Base-by-base conservation (phyloP, 2,329 filamentous ascomycete genomes). In the Leptoxyphium fumago region DNA sequence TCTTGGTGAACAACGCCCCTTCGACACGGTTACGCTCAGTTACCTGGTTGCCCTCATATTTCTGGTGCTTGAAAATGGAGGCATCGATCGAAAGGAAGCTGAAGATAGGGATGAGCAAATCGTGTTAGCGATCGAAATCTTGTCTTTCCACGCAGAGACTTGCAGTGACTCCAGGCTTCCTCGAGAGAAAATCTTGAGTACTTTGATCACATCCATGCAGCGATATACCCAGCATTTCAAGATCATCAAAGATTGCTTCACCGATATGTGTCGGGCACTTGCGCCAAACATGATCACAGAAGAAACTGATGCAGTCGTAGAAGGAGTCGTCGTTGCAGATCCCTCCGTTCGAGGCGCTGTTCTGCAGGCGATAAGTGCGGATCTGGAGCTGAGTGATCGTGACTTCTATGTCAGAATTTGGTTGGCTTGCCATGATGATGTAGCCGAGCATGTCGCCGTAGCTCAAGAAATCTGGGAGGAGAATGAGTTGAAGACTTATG, bases 401-500 rank as follows among this genome's bases (percentile, higher is more conserved):
- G 75, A 80, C 28, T 91, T 87, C 56, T 91, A 83, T 2, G 82
- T 91, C 48, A 84, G 96, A 59, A 82, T 98, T 17, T 98, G 87
- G 87, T 72, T 98, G 38, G 84, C 84, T 38, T 89, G 80, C 56
- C 88, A 98, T 55, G 91, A 98, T 51, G 85, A 94, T 53, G 77
- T 86, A 15, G 77, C 82, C 38, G 88, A 96, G 60, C 96, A 96
- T 55, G 75, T 74, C 8, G 84, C 87, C 39, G 70, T 94, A 43
- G 89, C 84, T 6, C 75, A 73, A 42, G 84, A 89, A 10, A 94
- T 98, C 30, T 98, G 91, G 91, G 86, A 94, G 56, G 91, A 95
- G 57, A 94, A 89, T 58, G 82, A 77, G 7, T 82, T 96, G 48
- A 67, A 81, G 47, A 66, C 89, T 10, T 73, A 76, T 1, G 67